These are phyloP conservation scores for Lactarius vividus DNA, from an alignment of 768 basidiomycete genomes.

Conservation along the genomic window DNA sequence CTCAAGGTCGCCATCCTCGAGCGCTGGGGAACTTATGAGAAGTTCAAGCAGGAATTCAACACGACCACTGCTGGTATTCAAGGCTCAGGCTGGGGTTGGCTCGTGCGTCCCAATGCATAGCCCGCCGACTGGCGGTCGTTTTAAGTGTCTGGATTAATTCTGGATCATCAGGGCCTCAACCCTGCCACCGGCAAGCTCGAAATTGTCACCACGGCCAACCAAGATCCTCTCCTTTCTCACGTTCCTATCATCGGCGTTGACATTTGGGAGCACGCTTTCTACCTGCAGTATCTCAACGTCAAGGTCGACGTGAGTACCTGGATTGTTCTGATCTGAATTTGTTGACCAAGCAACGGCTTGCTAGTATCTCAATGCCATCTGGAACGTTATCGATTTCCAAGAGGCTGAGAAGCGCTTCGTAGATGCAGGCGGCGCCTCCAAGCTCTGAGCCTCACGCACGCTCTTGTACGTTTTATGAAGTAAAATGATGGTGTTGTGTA, in stretches of 20 bases:
- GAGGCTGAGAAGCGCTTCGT: slow-evolving; percentile 69
- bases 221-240: slow-evolving; percentile 81
- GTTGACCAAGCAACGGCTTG: slow-evolving; percentile 2
- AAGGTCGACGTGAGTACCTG: slow-evolving; percentile 75
- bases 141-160: slow-evolving; percentile 7
- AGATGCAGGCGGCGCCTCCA: slow-evolving; percentile 41
- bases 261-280: slow-evolving; percentile 96
- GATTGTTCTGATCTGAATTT: neutral
- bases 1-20: slow-evolving; percentile 62
- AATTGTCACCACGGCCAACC: slow-evolving; percentile 91
- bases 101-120: slow-evolving; percentile 53
- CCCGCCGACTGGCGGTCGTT: neutral
- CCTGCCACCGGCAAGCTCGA: slow-evolving; percentile 68
- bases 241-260: slow-evolving; percentile 89
- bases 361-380: slow-evolving; percentile 75
- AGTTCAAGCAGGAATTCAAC: slow-evolving; percentile 79
- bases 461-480: neutral
- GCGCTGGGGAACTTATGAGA: slow-evolving; percentile 68
- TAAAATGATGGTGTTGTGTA: slow-evolving; percentile 3
- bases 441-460: slow-evolving; percentile 34
- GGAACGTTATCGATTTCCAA: slow-evolving; percentile 68
- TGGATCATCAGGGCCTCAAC: slow-evolving; percentile 59
- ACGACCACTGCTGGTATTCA: slow-evolving; percentile 81
- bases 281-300: slow-evolving; percentile 94
- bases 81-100: slow-evolving; percentile 96